These are phyloP conservation scores for Candida alai DNA, from an alignment of 805 yeast genomes.

Conservation along the genomic window DNA sequence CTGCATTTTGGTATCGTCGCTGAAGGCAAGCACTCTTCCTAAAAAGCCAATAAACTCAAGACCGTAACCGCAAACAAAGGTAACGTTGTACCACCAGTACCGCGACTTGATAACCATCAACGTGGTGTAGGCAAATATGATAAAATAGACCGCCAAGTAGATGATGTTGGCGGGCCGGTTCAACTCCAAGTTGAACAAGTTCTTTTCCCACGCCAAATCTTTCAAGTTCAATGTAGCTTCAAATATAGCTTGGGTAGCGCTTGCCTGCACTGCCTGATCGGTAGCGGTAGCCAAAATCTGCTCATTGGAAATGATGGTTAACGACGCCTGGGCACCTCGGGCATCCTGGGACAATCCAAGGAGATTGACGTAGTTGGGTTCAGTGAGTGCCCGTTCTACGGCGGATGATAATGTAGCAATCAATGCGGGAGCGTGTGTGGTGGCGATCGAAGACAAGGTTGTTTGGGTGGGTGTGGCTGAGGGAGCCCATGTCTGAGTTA, in stretches of 20 bases:
- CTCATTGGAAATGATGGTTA: conserved; percentile 32
- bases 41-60: conserved; percentile 36
- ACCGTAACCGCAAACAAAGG: conserved; percentile 33
- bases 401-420: conserved; percentile 14
- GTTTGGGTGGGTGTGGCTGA: conserved; percentile 24
- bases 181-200: conserved; percentile 22
- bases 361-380: conserved; percentile 16
- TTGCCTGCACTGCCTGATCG: conserved; percentile 17
- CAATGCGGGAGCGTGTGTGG: conserved; percentile 22
- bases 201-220: conserved; percentile 25
- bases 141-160: conserved; percentile 24
- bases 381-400: conserved; percentile 16
- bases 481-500: conserved; percentile 20
- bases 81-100: conserved; percentile 37
- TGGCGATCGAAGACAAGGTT: conserved; percentile 19
- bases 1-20: conserved; percentile 17
- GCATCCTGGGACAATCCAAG: conserved; percentile 19
- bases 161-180: conserved; percentile 30
- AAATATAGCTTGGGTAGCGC: conserved; percentile 31
- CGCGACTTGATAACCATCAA: conserved; percentile 29
- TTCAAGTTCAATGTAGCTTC: conserved; percentile 30
- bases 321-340: conserved; percentile 36
- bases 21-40: conserved; percentile 32
- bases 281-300: conserved; percentile 40
- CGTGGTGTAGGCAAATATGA: conserved; percentile 20